Percentiles rank a stretch among this genome's conserved stretches.
Conservation (phyloP, 805 yeast species). For the Starmerella cellae region DNA sequence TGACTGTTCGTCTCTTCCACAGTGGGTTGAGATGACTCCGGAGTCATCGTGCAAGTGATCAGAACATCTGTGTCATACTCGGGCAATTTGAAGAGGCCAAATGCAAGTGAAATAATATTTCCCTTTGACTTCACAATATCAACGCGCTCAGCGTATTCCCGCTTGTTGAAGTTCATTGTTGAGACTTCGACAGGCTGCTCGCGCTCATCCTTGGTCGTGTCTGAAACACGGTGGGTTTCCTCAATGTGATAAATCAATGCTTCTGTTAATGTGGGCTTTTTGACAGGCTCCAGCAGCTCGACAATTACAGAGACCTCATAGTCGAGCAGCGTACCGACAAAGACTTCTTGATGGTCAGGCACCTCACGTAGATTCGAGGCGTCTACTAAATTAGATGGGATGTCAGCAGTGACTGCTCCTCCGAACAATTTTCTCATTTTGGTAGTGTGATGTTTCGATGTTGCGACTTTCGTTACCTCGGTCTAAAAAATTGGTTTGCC, state of each 20-base stretch:
- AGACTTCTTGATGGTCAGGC: slow-evolving; percentile 93
- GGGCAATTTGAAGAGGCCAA: slow-evolving; percentile 18
- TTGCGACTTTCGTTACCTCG: background rate
- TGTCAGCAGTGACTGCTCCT: slow-evolving; percentile 52
- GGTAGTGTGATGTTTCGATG: background rate
- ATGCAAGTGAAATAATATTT: slow-evolving; percentile 7
- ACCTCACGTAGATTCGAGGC: slow-evolving; percentile 68
- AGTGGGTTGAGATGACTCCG: background rate
- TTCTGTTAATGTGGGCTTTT: slow-evolving; percentile 11
- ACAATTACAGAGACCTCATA: slow-evolving; percentile 29
- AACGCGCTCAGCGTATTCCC: slow-evolving; percentile 13
- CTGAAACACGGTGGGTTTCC: slow-evolving; percentile 20
- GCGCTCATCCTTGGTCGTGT: slow-evolving; percentile 2
- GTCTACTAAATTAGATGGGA: slow-evolving; percentile 56
- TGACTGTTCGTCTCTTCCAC: slow-evolving; percentile 10
- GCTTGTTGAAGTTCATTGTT: slow-evolving; percentile 7
- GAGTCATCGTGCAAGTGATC: slow-evolving; percentile 12
- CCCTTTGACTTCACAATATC: slow-evolving; percentile 12
- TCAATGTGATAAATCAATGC: slow-evolving; percentile 19
- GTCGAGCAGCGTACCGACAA: slow-evolving; percentile 34
- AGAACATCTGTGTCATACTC: slow-evolving; percentile 20
- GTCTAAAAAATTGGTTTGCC: too few relatives aligned
- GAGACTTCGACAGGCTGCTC: slow-evolving; percentile 9
- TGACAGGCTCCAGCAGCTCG: slow-evolving; percentile 32
- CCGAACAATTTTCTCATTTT: slow-evolving; percentile 44